These are phyloP conservation scores for Westerdykella ornata DNA, from an alignment of 2,329 filamentous ascomycete species.

Conservation along the genomic window DNA sequence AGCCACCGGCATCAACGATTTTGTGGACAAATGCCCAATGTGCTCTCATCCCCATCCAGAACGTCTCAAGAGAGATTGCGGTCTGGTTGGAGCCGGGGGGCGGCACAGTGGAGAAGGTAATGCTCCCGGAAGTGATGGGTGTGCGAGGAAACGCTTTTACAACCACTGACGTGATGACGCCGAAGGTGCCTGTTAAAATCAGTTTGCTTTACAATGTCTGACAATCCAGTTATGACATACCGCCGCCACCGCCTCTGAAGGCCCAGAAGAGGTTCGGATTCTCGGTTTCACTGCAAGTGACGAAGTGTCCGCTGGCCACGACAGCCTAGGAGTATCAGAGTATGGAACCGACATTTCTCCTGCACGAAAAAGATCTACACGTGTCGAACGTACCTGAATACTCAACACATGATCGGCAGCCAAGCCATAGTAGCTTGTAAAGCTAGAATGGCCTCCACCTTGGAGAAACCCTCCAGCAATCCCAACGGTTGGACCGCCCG, in stretches of 20 bases:
- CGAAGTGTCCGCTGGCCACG: conserved; percentile 16
- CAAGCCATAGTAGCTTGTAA: conserved; percentile 41
- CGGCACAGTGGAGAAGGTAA: conserved; percentile 18
- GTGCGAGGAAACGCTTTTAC: conserved; percentile 32
- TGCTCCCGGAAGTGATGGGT: conserved; percentile 8
- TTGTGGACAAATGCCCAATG: conserved; percentile 14
- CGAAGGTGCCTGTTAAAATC: conserved; percentile 16
- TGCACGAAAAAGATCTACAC: not conserved
- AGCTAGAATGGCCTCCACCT: conserved; percentile 49
- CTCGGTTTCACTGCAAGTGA: conserved; percentile 12
- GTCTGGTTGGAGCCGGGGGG: conserved; percentile 4
- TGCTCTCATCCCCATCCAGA: conserved; percentile 21
- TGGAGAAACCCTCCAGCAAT: conserved; percentile 35
- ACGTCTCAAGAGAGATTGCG: conserved; percentile 14
- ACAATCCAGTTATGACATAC: conserved; percentile 7
- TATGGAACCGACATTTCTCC: not conserved
- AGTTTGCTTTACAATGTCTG: conserved; percentile 1
- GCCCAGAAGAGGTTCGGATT: conserved; percentile 23
- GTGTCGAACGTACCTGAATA: conserved; percentile 3
- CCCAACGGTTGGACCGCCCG: conserved; percentile 49
- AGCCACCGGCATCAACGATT: conserved; percentile 18
- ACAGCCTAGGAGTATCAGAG: conserved; percentile 7
- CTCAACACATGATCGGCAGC: conserved; percentile 19
- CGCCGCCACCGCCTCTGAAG: conserved; percentile 22
- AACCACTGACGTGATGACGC: conserved; percentile 21